phyloP scores from a whole-genome alignment of 345 rosid species.

The Corchorus capsularis region DNA sequence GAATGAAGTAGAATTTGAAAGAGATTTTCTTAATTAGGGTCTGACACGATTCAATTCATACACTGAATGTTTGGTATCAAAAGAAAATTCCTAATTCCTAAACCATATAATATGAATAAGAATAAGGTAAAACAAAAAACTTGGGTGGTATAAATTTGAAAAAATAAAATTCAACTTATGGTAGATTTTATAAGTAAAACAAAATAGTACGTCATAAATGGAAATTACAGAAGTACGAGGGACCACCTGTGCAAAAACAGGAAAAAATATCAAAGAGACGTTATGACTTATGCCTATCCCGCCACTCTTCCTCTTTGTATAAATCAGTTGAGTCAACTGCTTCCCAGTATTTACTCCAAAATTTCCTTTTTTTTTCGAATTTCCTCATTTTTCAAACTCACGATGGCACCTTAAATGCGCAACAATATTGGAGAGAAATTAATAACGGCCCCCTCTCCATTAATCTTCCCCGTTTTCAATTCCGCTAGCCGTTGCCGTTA shows the following conservation, averaged over 20 bases:
- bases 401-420: slow-evolving; percentile 15
- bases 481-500: background rate
- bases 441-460: background rate
- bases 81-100: too few relatives aligned
- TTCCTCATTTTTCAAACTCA: background rate
- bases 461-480: background rate
- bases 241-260: background rate
- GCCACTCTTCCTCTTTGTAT: background rate
- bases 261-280: slow-evolving; percentile 20
- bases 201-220: background rate
- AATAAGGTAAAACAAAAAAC: background rate
- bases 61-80: too few relatives aligned
- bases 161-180: background rate
- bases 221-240: background rate
- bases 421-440: slow-evolving; percentile 2
- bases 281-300: slow-evolving; percentile 5
- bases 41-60: too few relatives aligned
- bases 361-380: background rate
- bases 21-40: too few relatives aligned
- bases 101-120: too few relatives aligned
- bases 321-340: slow-evolving; percentile 11
- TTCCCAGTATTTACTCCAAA: background rate
- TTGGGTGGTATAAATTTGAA: background rate
- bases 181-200: too few relatives aligned
- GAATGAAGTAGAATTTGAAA: too few relatives aligned